These are phyloP conservation scores for Termitomyces sp. DNA, from an alignment of 768 basidiomycete genomes.

Conservation along the genomic window DNA sequence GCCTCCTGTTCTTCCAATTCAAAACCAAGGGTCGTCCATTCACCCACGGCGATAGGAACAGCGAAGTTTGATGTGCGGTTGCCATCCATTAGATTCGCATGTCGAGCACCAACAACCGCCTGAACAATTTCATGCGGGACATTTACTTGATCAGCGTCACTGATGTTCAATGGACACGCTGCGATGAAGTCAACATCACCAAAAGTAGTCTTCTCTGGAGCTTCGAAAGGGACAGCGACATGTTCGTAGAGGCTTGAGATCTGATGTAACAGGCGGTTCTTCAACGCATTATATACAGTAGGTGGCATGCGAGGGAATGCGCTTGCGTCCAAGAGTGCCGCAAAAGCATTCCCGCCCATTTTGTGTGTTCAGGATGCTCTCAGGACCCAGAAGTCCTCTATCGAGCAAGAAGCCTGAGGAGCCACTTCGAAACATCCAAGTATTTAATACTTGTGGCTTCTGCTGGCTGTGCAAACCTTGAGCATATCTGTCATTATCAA, in stretches of 20 bases:
- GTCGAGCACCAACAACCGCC: not conserved
- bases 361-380: not conserved
- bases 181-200: constrained; percentile 72
- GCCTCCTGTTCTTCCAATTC: constrained; percentile 21
- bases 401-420: not conserved
- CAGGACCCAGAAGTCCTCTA: not conserved
- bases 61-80: constrained; percentile 62
- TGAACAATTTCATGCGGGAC: constrained; percentile 10
- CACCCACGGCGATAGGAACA: constrained; percentile 32
- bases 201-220: constrained; percentile 57
- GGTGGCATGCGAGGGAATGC: constrained; percentile 63
- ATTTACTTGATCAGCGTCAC: constrained; percentile 15
- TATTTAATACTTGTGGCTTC: not conserved
- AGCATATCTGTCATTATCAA: not conserved
- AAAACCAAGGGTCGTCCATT: constrained; percentile 29
- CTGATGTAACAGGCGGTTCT: constrained; percentile 33
- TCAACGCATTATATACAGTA: constrained; percentile 43
- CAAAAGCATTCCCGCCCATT: constrained; percentile 75
- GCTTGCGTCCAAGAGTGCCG: constrained; percentile 30
- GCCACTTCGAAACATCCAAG: not conserved
- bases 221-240: constrained; percentile 55
- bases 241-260: constrained; percentile 41
- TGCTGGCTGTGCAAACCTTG: not conserved
- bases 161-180: constrained; percentile 28
- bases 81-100: constrained; percentile 2